Base-by-base conservation (phyloP, 768 basidiomycete genomes). In the Hygrophoropsis aurantiaca region DNA sequence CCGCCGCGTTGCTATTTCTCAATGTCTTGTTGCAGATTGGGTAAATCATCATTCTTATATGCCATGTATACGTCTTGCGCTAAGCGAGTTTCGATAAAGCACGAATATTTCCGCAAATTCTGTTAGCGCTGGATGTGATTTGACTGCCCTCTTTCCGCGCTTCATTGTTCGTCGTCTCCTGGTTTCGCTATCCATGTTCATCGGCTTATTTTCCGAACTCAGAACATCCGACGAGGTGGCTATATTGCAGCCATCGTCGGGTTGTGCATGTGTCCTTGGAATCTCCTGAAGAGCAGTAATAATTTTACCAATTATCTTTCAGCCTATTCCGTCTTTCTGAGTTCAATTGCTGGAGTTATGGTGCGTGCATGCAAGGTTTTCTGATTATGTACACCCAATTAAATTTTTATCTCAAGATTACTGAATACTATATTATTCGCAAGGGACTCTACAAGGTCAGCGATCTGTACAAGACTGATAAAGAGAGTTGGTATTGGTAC, bases 171-270 rank as follows among this genome's bases (percentile, higher is more conserved):
- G 73, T 67, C 33, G 11, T 11, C 27, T 30, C 6, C 27, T 30
- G 27, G 27, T 2, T 24, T 13, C 13, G 7, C 27, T 30, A 30
- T 13, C 9, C 6, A 36, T 34, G 35, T 35, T 27, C 18, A 44
- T 37, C 40, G 27, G 13, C 6, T 26, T 38, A 30, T 30, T 30
- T 30, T 13, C 27, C 7, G 27, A 30, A 6, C 16, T 11, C 47
- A 81, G 79, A 87, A 84, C 61, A 90, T 90, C 58, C 79, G 87
- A 11, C 77, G 87, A n/a, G 87, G 88, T 13, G 86, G 87, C 4
- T 91, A 84, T 65, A 64, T 90, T 42, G 82, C 82, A 5, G 86
- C 85, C 5, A 72, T 84, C 32, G 81, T 88, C 36, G 86, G 86
- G 3, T 60, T 87, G 36, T 78, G 74, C 60, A 85, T 85, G 72